Evolutionary conservation across 805 yeast species (phyloP).

Genomic region (Cyberlindnera nakhonratchasimensis): DNA sequence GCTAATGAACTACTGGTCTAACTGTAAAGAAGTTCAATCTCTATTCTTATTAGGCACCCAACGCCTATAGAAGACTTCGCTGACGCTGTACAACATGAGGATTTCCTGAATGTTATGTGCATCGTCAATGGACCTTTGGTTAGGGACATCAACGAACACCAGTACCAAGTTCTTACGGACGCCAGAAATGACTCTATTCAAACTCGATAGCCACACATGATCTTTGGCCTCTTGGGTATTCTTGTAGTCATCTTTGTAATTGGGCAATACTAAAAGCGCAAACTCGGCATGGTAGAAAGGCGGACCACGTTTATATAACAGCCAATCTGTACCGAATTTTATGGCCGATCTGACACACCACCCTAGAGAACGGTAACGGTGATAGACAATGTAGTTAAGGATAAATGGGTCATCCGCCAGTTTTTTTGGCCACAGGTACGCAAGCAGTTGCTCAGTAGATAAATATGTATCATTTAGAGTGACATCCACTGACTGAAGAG

Average conservation of each 20-base stretch:
- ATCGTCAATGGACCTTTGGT: constrained; percentile 30
- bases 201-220: constrained; percentile 63
- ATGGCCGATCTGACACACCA: constrained; percentile 95
- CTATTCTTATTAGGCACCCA: constrained; percentile 87
- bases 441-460: constrained; percentile 17
- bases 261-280: constrained; percentile 53
- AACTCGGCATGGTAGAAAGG: constrained; percentile 94
- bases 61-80: constrained; percentile 68
- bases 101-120: constrained; percentile 3
- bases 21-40: constrained; percentile 41
- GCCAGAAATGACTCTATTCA: constrained; percentile 79
- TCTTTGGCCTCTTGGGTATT: constrained; percentile 30
- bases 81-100: constrained; percentile 40
- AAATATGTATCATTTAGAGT: constrained; percentile 18
- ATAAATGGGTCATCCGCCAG: constrained; percentile 29
- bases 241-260: constrained; percentile 31
- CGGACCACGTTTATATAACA: constrained; percentile 87
- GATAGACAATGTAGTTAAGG: constrained; percentile 66
- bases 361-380: constrained; percentile 82
- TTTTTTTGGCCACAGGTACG: constrained; percentile 4
- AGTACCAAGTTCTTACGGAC: constrained; percentile 78
- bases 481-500: constrained; percentile 46
- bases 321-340: constrained; percentile 85
- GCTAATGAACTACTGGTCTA: background rate
- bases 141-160: constrained; percentile 60